Percentiles rank a stretch among this genome's conserved stretches.
phyloP scores from a whole-genome alignment of 192 early-diverging fungal genomes.

The Linderina pennispora region DNA sequence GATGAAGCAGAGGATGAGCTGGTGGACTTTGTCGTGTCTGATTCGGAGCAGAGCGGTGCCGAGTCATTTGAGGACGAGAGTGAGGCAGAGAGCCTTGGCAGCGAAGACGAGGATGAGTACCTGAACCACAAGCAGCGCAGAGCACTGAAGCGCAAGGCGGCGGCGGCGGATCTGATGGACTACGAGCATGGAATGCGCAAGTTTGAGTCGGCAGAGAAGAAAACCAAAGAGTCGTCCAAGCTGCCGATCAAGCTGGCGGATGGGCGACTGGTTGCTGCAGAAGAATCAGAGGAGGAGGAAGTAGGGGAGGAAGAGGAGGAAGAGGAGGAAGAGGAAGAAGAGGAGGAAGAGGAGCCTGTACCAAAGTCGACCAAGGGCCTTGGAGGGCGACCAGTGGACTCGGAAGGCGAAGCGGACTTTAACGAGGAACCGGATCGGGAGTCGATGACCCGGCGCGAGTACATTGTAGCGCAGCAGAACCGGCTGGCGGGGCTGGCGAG shows the following conservation, averaged over 20 bases:
- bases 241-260: conserved; percentile 53
- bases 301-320: conserved; percentile 30
- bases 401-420: neutral
- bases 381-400: too few species aligned
- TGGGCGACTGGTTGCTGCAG: conserved; percentile 44
- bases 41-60: too few species aligned
- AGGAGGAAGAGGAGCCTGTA: neutral
- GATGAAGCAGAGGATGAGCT: conserved; percentile 7
- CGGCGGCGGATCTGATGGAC: conserved; percentile 9
- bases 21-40: conserved; percentile 4
- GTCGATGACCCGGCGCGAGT: conserved; percentile 50
- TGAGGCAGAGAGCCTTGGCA: neutral
- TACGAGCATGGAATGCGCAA: conserved; percentile 29
- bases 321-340: conserved; percentile 23
- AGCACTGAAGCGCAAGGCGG: conserved; percentile 14
- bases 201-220: conserved; percentile 34
- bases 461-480: conserved; percentile 63
- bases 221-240: conserved; percentile 35
- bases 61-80: too few species aligned
- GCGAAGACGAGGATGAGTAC: conserved; percentile 1
- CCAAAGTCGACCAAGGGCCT: too few species aligned
- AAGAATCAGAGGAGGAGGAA: conserved; percentile 47
- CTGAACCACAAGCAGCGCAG: conserved; percentile 46
- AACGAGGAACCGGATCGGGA: conserved; percentile 32
- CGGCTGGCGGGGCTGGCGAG: conserved; percentile 77